Conservation (phyloP, 2,329 filamentous ascomycete species). For the Ophiostoma populinum region DNA sequence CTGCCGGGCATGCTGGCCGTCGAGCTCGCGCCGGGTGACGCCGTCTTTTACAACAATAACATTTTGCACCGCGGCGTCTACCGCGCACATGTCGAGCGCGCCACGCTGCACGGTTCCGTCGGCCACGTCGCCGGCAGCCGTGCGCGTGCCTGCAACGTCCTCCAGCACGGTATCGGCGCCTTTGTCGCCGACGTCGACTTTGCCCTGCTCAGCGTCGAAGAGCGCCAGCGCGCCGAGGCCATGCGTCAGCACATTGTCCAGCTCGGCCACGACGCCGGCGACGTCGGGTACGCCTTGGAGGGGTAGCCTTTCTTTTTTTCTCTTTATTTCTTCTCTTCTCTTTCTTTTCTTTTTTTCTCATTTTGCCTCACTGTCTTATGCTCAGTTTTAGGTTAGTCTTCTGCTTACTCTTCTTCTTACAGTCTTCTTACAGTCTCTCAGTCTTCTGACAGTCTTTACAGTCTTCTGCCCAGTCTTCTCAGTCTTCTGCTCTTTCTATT, state of each 20-base stretch:
- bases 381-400: too few relatives aligned
- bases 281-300: constrained; percentile 46
- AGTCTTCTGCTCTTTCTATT: too few relatives aligned
- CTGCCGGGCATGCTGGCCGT: constrained; percentile 52
- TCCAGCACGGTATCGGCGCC: constrained; percentile 55
- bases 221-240: constrained; percentile 27
- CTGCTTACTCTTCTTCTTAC: too few relatives aligned
- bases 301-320: too few relatives aligned
- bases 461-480: too few relatives aligned
- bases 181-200: constrained; percentile 49
- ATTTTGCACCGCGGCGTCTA: constrained; percentile 64
- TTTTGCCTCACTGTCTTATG: too few relatives aligned
- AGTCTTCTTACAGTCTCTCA: too few relatives aligned
- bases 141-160: constrained; percentile 49
- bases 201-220: constrained; percentile 19
- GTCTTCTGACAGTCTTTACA: too few relatives aligned
- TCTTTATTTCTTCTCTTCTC: too few relatives aligned
- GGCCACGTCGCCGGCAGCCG: constrained; percentile 38
- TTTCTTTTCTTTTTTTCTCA: too few relatives aligned
- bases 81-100: constrained; percentile 36
- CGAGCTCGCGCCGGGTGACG: constrained; percentile 52
- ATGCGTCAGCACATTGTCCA: constrained; percentile 48
- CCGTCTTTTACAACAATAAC: constrained; percentile 82
- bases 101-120: constrained; percentile 58
- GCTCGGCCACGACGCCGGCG: constrained; percentile 40